Percentiles rank a stretch among this genome's conserved stretches.
phyloP scores from a whole-genome alignment of 176 grass and related monocot genomes.

The Oropetium thomaeum region DNA sequence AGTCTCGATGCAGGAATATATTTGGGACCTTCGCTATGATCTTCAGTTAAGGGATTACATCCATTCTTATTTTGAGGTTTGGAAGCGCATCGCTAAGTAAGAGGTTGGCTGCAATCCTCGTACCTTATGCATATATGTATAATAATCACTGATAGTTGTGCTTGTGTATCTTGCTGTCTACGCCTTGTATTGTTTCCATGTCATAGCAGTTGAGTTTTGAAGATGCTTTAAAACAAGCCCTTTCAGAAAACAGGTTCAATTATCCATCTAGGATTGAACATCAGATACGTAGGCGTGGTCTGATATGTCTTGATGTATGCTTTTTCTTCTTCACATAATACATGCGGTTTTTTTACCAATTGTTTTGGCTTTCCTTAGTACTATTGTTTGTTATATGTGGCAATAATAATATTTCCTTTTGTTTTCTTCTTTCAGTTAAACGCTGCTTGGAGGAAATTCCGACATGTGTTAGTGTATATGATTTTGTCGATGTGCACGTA shows the following conservation, averaged over 20 bases:
- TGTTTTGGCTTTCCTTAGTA: not conserved
- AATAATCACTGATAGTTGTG: not conserved
- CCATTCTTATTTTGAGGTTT: not conserved
- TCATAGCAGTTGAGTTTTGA: not conserved
- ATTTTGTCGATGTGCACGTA: not conserved
- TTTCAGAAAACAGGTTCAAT: not conserved
- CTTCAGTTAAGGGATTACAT: not conserved
- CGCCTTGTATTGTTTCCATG: not conserved
- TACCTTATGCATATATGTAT: no score
- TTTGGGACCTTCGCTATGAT: not conserved
- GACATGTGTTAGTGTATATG: not conserved
- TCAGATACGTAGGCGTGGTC: not conserved
- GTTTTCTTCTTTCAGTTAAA: not conserved
- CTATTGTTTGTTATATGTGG: not conserved
- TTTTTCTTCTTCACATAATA: not conserved
- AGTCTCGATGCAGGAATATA: constrained; percentile 2
- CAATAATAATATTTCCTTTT: not conserved
- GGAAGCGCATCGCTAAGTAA: not conserved
- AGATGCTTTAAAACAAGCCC: constrained; percentile 2
- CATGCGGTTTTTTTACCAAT: not conserved
- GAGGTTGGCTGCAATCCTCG: not conserved
- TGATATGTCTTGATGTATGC: not conserved
- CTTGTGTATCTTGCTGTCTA: not conserved
- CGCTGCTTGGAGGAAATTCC: not conserved
- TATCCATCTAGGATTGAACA: not conserved